Percentiles rank a stretch among this genome's conserved stretches.
phyloP scores from a whole-genome alignment of 2,329 filamentous ascomycete species.

The Neopestalotiopsis sp. region DNA sequence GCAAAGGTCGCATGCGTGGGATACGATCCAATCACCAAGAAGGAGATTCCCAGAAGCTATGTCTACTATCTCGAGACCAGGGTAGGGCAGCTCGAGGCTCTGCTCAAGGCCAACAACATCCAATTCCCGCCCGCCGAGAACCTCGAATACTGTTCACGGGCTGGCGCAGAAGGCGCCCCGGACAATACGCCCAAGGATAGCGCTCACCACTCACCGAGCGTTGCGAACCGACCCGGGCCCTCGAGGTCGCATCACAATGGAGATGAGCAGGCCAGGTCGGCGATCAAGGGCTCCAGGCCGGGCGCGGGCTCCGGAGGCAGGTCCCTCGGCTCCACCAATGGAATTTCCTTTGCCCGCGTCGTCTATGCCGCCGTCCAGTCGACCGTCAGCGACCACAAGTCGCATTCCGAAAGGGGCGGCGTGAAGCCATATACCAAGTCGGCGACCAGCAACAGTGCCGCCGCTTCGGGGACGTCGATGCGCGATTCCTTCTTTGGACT shows the following conservation, averaged over 20 bases:
- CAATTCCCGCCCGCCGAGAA: constrained; percentile 72
- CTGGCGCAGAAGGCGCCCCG: constrained; percentile 41
- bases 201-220: constrained; percentile 37
- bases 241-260: constrained; percentile 38
- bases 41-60: constrained; percentile 92
- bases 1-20: constrained; percentile 90
- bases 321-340: constrained; percentile 83
- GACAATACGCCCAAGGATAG: constrained; percentile 40
- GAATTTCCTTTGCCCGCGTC: constrained; percentile 91
- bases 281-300: constrained; percentile 33
- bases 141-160: constrained; percentile 68
- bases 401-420: constrained; percentile 69
- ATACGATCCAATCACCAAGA: constrained; percentile 95
- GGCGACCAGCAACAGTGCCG: constrained; percentile 47
- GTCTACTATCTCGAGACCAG: constrained; percentile 93
- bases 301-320: constrained; percentile 72
- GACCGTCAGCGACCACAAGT: constrained; percentile 67
- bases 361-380: constrained; percentile 92
- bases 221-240: constrained; percentile 34
- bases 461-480: constrained; percentile 76
- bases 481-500: constrained; percentile 97
- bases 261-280: constrained; percentile 59
- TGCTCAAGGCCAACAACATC: constrained; percentile 73
- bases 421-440: constrained; percentile 60
- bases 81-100: constrained; percentile 79